Evolutionary conservation across 2,329 filamentous ascomycete species (phyloP).

Genomic region (Talaromyces albobiverticillius): DNA sequence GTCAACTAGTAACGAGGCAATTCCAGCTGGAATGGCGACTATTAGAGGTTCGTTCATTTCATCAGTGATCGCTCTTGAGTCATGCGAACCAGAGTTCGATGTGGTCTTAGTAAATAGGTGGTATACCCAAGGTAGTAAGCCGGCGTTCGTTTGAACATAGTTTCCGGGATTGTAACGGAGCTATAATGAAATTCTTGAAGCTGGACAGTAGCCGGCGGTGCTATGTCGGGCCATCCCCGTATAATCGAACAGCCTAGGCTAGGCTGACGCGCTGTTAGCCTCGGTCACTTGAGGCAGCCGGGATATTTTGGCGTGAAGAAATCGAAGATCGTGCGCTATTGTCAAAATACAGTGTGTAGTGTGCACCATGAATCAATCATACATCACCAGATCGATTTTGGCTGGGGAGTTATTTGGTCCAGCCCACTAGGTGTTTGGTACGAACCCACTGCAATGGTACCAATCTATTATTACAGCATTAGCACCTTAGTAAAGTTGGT

Average conservation of each 20-base stretch:
- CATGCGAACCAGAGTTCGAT: constrained; percentile 1
- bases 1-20: neutral
- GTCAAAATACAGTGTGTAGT: too few species aligned
- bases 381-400: neutral
- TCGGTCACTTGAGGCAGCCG: neutral
- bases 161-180: neutral
- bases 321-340: neutral
- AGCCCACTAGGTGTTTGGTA: neutral
- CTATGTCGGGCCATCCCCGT: neutral
- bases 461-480: neutral
- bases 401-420: neutral
- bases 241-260: neutral
- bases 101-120: neutral
- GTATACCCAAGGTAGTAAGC: neutral
- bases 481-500: neutral
- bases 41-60: constrained; percentile 1
- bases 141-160: neutral
- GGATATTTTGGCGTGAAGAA: neutral
- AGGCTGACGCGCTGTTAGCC: neutral
- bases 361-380: neutral
- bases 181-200: neutral
- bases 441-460: neutral
- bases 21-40: neutral
- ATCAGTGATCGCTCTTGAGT: constrained; percentile 1
- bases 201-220: neutral